Evolutionary conservation across 306 rosid genomes (phyloP), one percentile per base, ranked within the genome.

Genomic region (Gynostemma pentaphyllum): DNA sequence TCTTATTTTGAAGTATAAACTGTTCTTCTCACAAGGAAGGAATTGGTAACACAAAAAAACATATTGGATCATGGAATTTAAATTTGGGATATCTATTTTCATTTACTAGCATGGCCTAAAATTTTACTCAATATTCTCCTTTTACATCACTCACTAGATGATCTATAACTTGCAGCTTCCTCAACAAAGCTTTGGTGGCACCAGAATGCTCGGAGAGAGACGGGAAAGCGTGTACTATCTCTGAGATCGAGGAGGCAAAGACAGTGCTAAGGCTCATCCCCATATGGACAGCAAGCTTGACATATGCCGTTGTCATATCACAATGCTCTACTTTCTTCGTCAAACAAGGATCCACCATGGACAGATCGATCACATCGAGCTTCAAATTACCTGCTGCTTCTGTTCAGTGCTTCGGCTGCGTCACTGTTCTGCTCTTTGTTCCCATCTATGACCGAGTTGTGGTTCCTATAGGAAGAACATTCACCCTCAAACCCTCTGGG

Each of bases 371-470:
- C 29, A 42, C 66, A 46, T 62, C 83, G 0, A 78, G 80, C 34
- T 66, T 82, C 59, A 15, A 74, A 4, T 56, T 82, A 19, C 85
- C 92, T 0, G 64, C 89, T 2, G 89, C 95, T 75, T 68, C 92
- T 26, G 83, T 87, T n/a, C 92, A 78, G 67, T 48, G 69, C 11
- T 37, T 79, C 27, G 56, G 16, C 15, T 28, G 63, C 9, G 0
- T 85, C 0, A 53, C 63, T 42, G 19, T 75, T 63, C 21, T 85
- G 30, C 19, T 82, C n/a, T 60, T 79, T 28, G 26, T 72, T 53
- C 85, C 84, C 15, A 71, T 82, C 34, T 87, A 87, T 47, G 92
- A 85, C 47, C 76, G 75, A 16, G 9, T 82, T 2, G 8, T 84
- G 4, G 89, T 84, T 40, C 89, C 92, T 2, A 27, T 67, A 2